Conservation (phyloP, 768 basidiomycete genomes). For the Cystofilobasidium bisporidii region DNA sequence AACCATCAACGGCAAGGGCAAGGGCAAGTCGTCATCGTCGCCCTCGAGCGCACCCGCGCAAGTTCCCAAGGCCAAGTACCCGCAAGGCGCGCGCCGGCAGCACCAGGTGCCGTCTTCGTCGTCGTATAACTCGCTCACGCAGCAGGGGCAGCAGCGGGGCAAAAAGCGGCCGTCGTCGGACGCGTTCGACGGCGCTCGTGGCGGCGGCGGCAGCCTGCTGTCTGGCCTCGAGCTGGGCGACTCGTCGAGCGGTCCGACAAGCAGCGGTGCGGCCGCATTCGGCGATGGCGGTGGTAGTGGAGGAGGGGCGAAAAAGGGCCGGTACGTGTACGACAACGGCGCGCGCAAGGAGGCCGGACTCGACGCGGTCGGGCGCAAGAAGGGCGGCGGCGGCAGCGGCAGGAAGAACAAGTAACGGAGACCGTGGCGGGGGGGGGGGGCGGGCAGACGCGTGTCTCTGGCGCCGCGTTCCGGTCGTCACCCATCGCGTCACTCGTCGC, state of each 20-base stretch:
- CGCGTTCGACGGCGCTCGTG: neutral
- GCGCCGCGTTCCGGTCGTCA: too few relatives aligned
- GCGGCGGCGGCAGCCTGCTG: neutral
- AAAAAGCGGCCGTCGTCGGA: constrained; percentile 4
- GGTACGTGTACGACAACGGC: neutral
- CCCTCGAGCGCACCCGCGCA: too few relatives aligned
- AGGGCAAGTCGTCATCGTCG: neutral
- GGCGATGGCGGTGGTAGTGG: neutral
- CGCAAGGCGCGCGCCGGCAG: neutral
- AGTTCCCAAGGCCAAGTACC: neutral
- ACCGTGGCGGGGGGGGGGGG: too few relatives aligned
- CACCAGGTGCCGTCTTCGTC: neutral
- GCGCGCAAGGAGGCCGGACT: neutral
- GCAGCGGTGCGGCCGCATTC: neutral
- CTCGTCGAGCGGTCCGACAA: neutral
- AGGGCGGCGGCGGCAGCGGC: neutral
- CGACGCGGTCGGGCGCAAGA: neutral
- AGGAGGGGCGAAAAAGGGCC: neutral
- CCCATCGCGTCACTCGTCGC: too few relatives aligned
- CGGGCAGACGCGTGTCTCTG: too few relatives aligned
- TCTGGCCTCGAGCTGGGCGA: neutral
- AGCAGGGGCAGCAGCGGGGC: neutral
- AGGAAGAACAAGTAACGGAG: too few relatives aligned
- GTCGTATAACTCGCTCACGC: neutral
- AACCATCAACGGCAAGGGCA: neutral